Base-by-base conservation (phyloP, 345 rosid genomes). In the Viola odorata region DNA sequence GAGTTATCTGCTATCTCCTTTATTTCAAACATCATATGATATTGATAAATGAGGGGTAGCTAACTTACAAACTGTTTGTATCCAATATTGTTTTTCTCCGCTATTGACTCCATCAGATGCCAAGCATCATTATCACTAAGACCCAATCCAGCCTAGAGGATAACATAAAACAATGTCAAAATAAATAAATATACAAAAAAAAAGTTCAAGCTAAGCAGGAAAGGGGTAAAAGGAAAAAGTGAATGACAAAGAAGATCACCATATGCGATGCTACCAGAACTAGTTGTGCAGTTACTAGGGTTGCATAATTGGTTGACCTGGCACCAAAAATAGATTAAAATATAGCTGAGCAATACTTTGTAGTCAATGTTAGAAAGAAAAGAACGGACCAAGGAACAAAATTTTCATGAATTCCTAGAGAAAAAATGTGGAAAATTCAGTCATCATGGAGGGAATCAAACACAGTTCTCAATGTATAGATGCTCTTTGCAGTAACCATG, bases 101-200 rank as follows among this genome's bases (percentile, higher is more conserved):
- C 95, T 69, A 94, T 82, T 60, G 88, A 85, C 78, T 94, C 99
- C 45, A 94, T 79, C 85, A 88, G 82, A 80, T 82, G 78, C 97
- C 96, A 94, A 64, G 92, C 85, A 73, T 94, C 97, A 63, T 78
- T 76, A 79, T 94, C 99, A 63, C 84, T 71, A 74, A 94, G 89
- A 77, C 99, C 99, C 77, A 94, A 73, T 49, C 96, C 97, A 80
- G 91, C 96, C 97, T 87, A 63, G 60, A 73, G 48, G 50, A 78
- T 58, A 23, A 62, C 51, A 77, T 11, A 59, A 50, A 55, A 53
- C 16, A 69, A 50, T n/a, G 47, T 58, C 16, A 61, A 52, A 17
- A 56, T 17, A 54, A 40, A 36, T 16, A 40, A 10, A 15, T 7
- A 23, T 23, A 23, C 32, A 23, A 23, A 23, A 23, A 23, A 23